phyloP scores from a whole-genome alignment of 768 basidiomycete genomes.

The Mycena leptocephala region DNA sequence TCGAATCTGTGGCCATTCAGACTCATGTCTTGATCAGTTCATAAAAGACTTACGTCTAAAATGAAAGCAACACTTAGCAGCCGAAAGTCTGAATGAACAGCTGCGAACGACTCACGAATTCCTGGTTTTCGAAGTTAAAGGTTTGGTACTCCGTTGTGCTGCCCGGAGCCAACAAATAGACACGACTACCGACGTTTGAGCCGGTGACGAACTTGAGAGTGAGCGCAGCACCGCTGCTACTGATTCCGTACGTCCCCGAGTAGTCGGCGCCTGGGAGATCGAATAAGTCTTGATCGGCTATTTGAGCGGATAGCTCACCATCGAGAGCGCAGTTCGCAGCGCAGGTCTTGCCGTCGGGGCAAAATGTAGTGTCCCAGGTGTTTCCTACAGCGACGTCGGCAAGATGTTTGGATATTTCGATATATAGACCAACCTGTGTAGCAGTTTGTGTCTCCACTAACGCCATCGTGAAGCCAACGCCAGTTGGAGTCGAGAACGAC shows the following conservation, averaged over 20 bases:
- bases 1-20: conserved; percentile 58
- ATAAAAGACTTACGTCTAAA: conserved; percentile 43
- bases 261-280: conserved; percentile 57
- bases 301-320: conserved; percentile 30
- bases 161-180: conserved; percentile 66
- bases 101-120: conserved; percentile 54
- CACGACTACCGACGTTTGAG: conserved; percentile 55
- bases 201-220: conserved; percentile 64
- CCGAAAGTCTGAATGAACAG: conserved; percentile 18
- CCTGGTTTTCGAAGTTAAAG: conserved; percentile 70
- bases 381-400: conserved; percentile 47
- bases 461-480: conserved; percentile 62
- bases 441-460: conserved; percentile 56
- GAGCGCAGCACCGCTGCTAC: conserved; percentile 60
- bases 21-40: conserved; percentile 4
- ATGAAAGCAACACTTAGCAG: not conserved
- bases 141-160: conserved; percentile 61
- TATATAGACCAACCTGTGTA: conserved; percentile 53
- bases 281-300: conserved; percentile 1
- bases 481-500: conserved; percentile 68
- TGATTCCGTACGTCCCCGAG: conserved; percentile 67
- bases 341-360: conserved; percentile 65
- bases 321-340: conserved; percentile 61
- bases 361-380: conserved; percentile 66
- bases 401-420: conserved; percentile 50